Percentiles rank a stretch among this genome's conserved stretches.
These are phyloP conservation scores for Rhytidiadelphus loreus DNA, from an alignment of 225 moss, liverwort and hornwort species.

Conservation along the genomic window DNA sequence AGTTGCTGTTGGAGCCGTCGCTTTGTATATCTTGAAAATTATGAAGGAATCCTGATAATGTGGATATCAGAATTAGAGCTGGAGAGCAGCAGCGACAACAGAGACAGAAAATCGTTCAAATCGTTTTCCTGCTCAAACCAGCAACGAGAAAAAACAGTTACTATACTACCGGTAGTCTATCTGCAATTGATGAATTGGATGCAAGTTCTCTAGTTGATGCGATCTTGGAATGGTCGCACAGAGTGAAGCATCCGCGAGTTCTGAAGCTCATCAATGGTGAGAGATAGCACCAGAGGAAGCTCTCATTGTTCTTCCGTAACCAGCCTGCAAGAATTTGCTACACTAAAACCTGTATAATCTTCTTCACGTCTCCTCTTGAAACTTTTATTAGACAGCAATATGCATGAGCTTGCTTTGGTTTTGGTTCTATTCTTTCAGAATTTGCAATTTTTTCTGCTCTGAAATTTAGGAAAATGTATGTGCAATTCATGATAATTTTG, in stretches of 20 bases:
- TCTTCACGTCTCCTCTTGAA: neutral
- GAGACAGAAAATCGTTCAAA: neutral
- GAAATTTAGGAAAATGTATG: neutral
- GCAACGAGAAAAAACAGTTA: no score
- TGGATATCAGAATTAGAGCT: neutral
- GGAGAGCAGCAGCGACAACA: neutral
- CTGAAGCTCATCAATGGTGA: neutral
- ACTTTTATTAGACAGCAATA: neutral
- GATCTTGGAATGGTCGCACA: neutral
- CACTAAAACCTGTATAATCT: neutral
- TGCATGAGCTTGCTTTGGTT: neutral
- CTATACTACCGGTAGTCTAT: no score
- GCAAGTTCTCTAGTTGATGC: neutral
- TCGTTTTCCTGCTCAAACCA: neutral
- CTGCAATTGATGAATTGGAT: neutral
- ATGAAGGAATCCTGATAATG: constrained; percentile 13
- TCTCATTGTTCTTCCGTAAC: neutral
- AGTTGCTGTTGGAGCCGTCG: constrained; percentile 9
- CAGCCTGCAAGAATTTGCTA: neutral
- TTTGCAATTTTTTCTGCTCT: neutral
- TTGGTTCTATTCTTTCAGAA: neutral
- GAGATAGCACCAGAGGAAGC: neutral
- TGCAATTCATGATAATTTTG: neutral
- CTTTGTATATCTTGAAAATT: constrained; percentile 11
- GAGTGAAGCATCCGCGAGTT: neutral